A percentile compares a stretch with the other conserved stretches of the same genome.
Conservation (phyloP, 441 rosid genomes). For the Adansonia rubrostipa region DNA sequence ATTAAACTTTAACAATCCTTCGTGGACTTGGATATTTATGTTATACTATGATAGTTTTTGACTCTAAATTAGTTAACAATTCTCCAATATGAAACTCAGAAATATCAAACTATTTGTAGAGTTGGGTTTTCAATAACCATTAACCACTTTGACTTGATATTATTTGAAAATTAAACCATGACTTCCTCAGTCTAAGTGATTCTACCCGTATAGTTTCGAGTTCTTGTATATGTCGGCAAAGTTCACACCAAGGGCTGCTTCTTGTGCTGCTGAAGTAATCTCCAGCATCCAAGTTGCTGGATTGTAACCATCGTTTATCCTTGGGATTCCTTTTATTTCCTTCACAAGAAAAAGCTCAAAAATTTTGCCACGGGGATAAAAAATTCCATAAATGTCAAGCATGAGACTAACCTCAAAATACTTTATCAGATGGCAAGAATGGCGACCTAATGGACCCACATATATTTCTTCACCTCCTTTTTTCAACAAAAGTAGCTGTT, state of each 20-base stretch:
- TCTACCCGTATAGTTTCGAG: slow-evolving; percentile 54
- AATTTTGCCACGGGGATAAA: background rate
- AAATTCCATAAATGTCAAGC: background rate
- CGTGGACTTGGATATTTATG: background rate
- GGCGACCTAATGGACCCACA: slow-evolving; percentile 67
- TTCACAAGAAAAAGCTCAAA: slow-evolving; percentile 26
- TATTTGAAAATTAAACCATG: background rate
- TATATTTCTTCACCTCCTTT: slow-evolving; percentile 72
- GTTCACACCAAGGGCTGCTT: slow-evolving; percentile 46
- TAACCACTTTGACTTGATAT: background rate
- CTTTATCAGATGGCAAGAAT: slow-evolving; percentile 55
- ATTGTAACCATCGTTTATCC: slow-evolving; percentile 60
- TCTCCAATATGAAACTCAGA: background rate
- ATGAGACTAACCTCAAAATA: slow-evolving; percentile 42
- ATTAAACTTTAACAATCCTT: background rate
- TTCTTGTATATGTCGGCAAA: slow-evolving; percentile 52
- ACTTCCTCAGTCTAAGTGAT: background rate
- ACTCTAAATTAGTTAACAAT: background rate
- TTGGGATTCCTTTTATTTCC: slow-evolving; percentile 58
- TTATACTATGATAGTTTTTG: background rate
- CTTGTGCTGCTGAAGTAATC: slow-evolving; percentile 53
- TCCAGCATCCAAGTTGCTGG: slow-evolving; percentile 32
- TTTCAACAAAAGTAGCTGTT: slow-evolving; percentile 61
- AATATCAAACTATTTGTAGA: background rate
- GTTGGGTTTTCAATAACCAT: background rate